Evolutionary conservation across 1,139 yeast genomes (phyloP), one percentile per base, ranked within the genome.

Genomic region (Pichiaceae sp.): DNA sequence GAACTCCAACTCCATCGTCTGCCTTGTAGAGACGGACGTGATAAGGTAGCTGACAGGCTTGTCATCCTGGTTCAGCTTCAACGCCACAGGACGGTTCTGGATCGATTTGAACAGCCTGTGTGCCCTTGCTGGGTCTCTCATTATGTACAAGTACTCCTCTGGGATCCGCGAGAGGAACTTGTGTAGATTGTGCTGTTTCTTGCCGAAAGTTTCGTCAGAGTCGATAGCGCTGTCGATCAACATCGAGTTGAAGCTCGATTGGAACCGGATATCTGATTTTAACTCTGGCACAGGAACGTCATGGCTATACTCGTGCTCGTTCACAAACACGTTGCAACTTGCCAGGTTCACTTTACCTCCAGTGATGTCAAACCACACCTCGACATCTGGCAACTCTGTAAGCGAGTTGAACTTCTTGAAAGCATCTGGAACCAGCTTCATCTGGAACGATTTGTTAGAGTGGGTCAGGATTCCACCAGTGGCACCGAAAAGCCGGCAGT

Each of bases 351-450:
- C 54, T n/a, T 57, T 56, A 19, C 53, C 51, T 12, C 58, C 60
- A 37, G 56, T 57, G 33, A 71, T 50, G 32, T 64, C 66, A 39
- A 68, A 57, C 66, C 74, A 66, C 17, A 73, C 53, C 46, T 73
- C 78, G 23, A 72, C 58, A 11, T 73, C 69, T 1, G 78, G 78
- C 38, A 62, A 64, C 31, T 59, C 54, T 16, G 48, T 48, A 9
- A 45, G 45, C 17, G 44, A 38, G 8, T 46, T 50, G 17, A 46
- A 46, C 4, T 37, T 24, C 11, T 37, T 36, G 42, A 56, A 62
- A 8, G 70, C 64, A 31, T 72, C 62, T 0, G 80, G 78, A 17
- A 62, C 46, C 42, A 73, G 64, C 43, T 62, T 63, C 41, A 74
- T 46, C 46, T 71, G 74, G 16, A 70, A 49, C 15, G 56, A 54